These are phyloP conservation scores for Malassezia sp. DNA, from an alignment of 1,284 basidiomycete genomes.

Conservation along the genomic window DNA sequence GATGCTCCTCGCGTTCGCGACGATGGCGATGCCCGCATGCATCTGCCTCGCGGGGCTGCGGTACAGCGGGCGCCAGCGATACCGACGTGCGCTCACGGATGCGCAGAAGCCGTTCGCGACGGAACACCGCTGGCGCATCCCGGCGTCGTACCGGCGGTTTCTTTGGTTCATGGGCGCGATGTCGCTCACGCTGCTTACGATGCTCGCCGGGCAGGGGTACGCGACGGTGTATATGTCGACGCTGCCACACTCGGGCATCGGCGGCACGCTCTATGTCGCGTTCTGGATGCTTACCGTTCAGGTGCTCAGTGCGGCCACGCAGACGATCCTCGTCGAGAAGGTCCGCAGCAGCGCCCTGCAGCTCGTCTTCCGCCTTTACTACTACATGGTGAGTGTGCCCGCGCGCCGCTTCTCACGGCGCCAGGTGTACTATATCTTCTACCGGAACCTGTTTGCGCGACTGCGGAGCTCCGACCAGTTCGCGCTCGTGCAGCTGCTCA, in stretches of 20 bases:
- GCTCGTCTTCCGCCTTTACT: slow-evolving; percentile 51
- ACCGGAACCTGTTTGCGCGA: slow-evolving; percentile 49
- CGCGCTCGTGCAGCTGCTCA: slow-evolving; percentile 52
- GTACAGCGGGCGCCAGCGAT: slow-evolving; percentile 38
- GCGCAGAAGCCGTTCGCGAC: slow-evolving; percentile 50
- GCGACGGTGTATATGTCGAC: slow-evolving; percentile 53
- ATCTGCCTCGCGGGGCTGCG: slow-evolving; percentile 39
- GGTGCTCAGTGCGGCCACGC: slow-evolving; percentile 49
- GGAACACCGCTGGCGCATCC: slow-evolving; percentile 50
- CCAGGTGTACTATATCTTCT: slow-evolving; percentile 48
- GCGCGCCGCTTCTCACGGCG: too few relatives aligned
- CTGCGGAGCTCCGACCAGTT: slow-evolving; percentile 47
- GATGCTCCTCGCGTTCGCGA: slow-evolving; percentile 52
- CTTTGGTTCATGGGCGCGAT: slow-evolving; percentile 54
- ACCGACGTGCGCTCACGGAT: slow-evolving; percentile 46
- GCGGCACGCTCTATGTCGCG: slow-evolving; percentile 54
- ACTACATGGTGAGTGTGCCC: too few relatives aligned
- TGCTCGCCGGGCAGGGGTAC: slow-evolving; percentile 55
- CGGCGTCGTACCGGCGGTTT: slow-evolving; percentile 52
- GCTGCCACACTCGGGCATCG: slow-evolving; percentile 52
- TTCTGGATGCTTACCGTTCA: slow-evolving; percentile 53
- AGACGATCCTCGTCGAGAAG: slow-evolving; percentile 52
- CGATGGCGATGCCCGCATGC: slow-evolving; percentile 53
- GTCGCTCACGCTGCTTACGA: slow-evolving; percentile 51
- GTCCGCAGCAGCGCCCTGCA: slow-evolving; percentile 52